Percentiles rank a stretch among this genome's conserved stretches.
Evolutionary conservation across 2,329 filamentous ascomycete genomes (phyloP).

Genomic region (Emericellopsis cladophorae): DNA sequence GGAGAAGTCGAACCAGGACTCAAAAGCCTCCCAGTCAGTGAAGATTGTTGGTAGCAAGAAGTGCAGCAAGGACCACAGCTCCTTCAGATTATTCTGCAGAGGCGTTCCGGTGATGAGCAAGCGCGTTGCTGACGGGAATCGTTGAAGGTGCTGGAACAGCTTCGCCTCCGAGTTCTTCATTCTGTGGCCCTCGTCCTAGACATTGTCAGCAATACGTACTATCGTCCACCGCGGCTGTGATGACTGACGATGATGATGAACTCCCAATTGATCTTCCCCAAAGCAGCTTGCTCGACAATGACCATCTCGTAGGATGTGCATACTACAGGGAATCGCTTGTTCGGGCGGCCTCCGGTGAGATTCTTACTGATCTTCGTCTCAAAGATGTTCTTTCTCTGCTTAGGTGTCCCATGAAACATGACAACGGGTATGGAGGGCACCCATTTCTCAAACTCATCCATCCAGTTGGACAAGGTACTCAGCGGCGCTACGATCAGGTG

Average conservation of each 20-base stretch:
- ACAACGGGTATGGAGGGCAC: constrained; percentile 78
- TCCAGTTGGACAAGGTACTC: constrained; percentile 91
- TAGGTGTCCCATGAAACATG: constrained; percentile 78
- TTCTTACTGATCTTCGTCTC: constrained; percentile 57
- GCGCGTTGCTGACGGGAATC: constrained; percentile 81
- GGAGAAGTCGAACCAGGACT: constrained; percentile 95
- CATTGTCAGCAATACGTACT: constrained; percentile 7
- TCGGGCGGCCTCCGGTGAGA: constrained; percentile 46
- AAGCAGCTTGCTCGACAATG: constrained; percentile 71
- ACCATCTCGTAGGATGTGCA: constrained; percentile 96
- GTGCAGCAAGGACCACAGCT: constrained; percentile 89
- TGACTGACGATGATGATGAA: constrained; percentile 79
- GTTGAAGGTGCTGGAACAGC: constrained; percentile 76
- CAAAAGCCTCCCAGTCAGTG: constrained; percentile 83
- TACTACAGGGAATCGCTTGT: constrained; percentile 70
- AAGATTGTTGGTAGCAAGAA: constrained; percentile 91
- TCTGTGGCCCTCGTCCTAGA: constrained; percentile 81
- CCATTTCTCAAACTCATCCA: constrained; percentile 87
- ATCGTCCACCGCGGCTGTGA: background rate
- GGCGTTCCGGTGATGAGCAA: constrained; percentile 91
- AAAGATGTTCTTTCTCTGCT: constrained; percentile 66
- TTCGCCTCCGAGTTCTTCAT: constrained; percentile 96
- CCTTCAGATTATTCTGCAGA: constrained; percentile 87
- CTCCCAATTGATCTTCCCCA: constrained; percentile 83
- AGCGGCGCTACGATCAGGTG: constrained; percentile 84